Conservation (phyloP, 345 rosid species). For the Lagerstroemia speciosa region DNA sequence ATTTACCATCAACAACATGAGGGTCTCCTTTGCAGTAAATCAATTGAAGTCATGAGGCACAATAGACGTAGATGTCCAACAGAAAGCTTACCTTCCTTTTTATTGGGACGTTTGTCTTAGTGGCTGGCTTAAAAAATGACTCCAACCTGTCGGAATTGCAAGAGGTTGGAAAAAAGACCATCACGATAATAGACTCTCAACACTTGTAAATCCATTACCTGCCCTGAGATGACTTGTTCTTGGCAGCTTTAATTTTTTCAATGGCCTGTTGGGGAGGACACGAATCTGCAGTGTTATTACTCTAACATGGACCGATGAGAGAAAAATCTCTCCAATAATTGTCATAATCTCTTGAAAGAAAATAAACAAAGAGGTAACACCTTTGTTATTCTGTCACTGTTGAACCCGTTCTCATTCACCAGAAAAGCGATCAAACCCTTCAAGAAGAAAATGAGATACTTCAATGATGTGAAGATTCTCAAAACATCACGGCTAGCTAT, state of each 20-base stretch:
- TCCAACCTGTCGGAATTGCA: conserved; percentile 39
- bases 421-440: conserved; percentile 33
- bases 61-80: not conserved
- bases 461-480: not conserved
- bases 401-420: conserved; percentile 93
- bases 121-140: conserved; percentile 68
- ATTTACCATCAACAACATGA: not conserved
- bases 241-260: conserved; percentile 85
- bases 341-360: not conserved
- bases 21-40: not conserved
- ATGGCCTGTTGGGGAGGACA: conserved; percentile 37
- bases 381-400: conserved; percentile 75
- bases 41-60: not conserved
- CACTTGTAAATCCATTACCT: conserved; percentile 29
- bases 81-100: conserved; percentile 58
- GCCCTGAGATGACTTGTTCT: conserved; percentile 94
- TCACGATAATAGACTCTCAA: conserved; percentile 5
- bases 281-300: not conserved
- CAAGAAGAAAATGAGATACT: not conserved
- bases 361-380: conserved; percentile 21
- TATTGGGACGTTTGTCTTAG: conserved; percentile 39
- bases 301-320: not conserved
- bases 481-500: conserved; percentile 5
- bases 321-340: not conserved
- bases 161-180: not conserved